Evolutionary conservation across 108 stramenopile genomes (phyloP).

Genomic region (Skeletonema grethae): DNA sequence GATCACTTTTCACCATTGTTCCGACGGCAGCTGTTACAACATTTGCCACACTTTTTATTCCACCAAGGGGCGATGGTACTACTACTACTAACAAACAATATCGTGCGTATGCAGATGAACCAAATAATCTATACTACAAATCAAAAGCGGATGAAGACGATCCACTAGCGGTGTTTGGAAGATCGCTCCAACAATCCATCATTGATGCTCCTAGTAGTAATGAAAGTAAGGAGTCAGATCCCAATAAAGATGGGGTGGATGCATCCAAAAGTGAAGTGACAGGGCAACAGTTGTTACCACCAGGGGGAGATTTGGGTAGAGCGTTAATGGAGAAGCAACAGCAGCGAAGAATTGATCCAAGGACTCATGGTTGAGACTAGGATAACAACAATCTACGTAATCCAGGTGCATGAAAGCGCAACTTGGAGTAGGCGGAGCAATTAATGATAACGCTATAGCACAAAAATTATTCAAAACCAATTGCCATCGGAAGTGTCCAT

Average conservation of each 20-base stretch:
- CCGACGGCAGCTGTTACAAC: background rate
- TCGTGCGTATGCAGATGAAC: conserved; percentile 14
- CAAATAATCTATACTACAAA: conserved; percentile 12
- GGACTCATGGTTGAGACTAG: conserved; percentile 18
- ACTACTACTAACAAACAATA: background rate
- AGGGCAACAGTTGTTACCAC: background rate
- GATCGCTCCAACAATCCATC: conserved; percentile 7
- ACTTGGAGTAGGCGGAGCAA: background rate
- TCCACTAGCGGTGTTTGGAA: conserved; percentile 23
- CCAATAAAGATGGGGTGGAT: background rate
- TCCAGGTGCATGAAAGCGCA: background rate
- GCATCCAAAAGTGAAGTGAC: background rate
- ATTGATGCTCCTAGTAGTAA: background rate
- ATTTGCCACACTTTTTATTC: background rate
- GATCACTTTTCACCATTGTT: background rate
- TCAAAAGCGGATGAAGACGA: conserved; percentile 22
- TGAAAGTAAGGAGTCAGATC: background rate
- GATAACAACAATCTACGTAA: background rate
- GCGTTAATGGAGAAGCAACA: conserved; percentile 18
- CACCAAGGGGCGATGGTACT: background rate
- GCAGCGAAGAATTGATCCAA: conserved; percentile 26
- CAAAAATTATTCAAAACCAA: conserved; percentile 17
- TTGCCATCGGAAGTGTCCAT: conserved; percentile 4
- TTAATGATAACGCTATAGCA: background rate
- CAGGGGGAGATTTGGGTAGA: conserved; percentile 16